Evolutionary conservation across 176 grass and related monocot species (phyloP).

Genomic region (Aechmea fasciata): DNA sequence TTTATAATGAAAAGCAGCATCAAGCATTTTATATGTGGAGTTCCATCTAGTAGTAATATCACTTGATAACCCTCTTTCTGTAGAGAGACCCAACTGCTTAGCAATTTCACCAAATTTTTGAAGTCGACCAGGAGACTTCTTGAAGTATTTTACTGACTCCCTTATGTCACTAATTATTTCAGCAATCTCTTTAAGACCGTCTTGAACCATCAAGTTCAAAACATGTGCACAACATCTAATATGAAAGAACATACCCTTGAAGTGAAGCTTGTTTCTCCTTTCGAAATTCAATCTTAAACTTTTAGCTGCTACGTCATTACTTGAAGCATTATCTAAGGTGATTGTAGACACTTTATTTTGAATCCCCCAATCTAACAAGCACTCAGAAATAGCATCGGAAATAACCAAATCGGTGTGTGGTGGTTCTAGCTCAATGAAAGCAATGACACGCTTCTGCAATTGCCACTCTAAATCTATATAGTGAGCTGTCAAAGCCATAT

Average conservation of each 20-base stretch:
- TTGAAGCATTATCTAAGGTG: no score
- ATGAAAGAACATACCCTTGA: no score
- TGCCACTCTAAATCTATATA: background rate
- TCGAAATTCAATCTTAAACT: slow-evolving; percentile 8
- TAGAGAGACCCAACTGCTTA: no score
- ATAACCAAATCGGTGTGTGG: background rate
- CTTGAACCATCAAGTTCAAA: background rate
- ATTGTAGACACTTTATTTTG: slow-evolving; percentile 1
- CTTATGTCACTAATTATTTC: no score
- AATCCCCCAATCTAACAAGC: background rate
- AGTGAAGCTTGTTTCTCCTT: background rate
- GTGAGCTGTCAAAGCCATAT: slow-evolving; percentile 5
- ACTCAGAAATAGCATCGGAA: background rate
- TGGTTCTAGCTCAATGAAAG: slow-evolving; percentile 1
- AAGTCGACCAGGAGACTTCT: background rate
- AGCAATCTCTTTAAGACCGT: background rate
- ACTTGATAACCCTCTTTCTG: no score
- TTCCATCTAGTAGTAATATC: no score
- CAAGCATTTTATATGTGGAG: background rate
- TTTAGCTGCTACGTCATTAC: background rate
- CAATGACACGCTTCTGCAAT: background rate
- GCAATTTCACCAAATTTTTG: slow-evolving; percentile 4
- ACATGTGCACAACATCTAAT: slow-evolving; percentile 6
- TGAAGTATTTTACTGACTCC: no score
- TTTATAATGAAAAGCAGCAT: slow-evolving; percentile 7